These are phyloP conservation scores for Zasmidium citrigriseum DNA, from an alignment of 2,329 filamentous ascomycete species.

Conservation along the genomic window DNA sequence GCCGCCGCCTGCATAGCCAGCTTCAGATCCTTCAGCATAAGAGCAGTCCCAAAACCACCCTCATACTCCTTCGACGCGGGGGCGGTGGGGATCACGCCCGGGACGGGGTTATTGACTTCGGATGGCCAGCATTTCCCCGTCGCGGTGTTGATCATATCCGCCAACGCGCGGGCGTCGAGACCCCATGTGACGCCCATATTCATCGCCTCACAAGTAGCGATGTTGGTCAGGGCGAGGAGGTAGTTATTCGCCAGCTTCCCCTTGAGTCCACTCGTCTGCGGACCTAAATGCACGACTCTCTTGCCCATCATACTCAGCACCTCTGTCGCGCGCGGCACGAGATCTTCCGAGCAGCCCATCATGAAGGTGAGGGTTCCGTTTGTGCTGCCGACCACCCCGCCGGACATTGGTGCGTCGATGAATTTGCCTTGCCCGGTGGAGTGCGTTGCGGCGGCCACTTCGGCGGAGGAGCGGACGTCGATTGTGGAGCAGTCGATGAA, in stretches of 20 bases:
- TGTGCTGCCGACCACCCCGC: slow-evolving; percentile 86
- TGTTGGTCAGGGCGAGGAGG: slow-evolving; percentile 90
- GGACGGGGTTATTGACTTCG: slow-evolving; percentile 93
- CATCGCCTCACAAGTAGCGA: slow-evolving; percentile 67
- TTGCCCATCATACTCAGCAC: slow-evolving; percentile 81
- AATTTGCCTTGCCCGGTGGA: slow-evolving; percentile 72
- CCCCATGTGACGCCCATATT: slow-evolving; percentile 66
- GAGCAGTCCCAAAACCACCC: slow-evolving; percentile 51
- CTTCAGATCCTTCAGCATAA: slow-evolving; percentile 54
- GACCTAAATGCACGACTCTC: slow-evolving; percentile 81
- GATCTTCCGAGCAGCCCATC: slow-evolving; percentile 69
- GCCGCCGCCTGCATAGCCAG: slow-evolving; percentile 49
- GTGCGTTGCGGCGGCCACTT: slow-evolving; percentile 71
- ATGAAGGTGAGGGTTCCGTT: slow-evolving; percentile 93
- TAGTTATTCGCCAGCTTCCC: slow-evolving; percentile 98
- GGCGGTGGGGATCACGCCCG: slow-evolving; percentile 74
- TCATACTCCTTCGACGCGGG: slow-evolving; percentile 73
- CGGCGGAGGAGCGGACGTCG: slow-evolving; percentile 79
- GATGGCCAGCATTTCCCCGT: slow-evolving; percentile 96
- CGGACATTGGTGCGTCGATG: slow-evolving; percentile 95
- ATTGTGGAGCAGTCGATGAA: slow-evolving; percentile 98
- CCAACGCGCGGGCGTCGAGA: slow-evolving; percentile 66
- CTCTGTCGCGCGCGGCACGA: slow-evolving; percentile 66
- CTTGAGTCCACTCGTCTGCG: slow-evolving; percentile 80
- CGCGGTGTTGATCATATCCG: slow-evolving; percentile 86